Conservation (phyloP, 345 rosid species). For the Acer campestre region DNA sequence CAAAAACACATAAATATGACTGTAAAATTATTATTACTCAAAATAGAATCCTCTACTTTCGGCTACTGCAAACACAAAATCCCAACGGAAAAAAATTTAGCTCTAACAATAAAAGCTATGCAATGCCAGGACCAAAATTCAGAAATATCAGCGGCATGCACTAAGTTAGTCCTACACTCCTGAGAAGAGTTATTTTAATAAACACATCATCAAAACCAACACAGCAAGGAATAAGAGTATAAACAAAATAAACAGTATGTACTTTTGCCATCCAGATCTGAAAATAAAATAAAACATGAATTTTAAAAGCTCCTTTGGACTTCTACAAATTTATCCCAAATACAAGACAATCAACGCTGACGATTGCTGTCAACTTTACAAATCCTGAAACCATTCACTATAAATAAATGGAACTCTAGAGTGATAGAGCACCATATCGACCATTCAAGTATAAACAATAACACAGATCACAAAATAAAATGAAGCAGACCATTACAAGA, state of each 20-base stretch:
- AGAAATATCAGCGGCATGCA: not conserved
- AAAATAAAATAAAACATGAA: not conserved
- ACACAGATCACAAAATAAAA: not conserved
- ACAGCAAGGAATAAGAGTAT: not conserved
- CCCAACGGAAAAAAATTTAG: not conserved
- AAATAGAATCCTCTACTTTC: not conserved
- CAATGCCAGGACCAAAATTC: not conserved
- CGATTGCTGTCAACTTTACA: not conserved
- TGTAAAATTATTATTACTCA: not conserved
- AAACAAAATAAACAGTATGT: not conserved
- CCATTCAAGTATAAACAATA: not conserved
- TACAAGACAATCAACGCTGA: too few species aligned
- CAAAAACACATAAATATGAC: not conserved
- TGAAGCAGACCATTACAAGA: not conserved
- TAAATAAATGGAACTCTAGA: not conserved
- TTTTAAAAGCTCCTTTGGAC: too few species aligned
- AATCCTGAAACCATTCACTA: not conserved
- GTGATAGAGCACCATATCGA: not conserved
- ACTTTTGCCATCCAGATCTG: not conserved
- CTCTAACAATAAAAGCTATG: not conserved
- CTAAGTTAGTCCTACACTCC: too few species aligned
- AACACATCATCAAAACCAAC: too few species aligned
- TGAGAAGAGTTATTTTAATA: too few species aligned
- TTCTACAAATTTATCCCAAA: too few species aligned
- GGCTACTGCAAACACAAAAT: not conserved